Conservation (phyloP, 192 early-diverging fungal genomes). For the Rhizophlyctis rosea region DNA sequence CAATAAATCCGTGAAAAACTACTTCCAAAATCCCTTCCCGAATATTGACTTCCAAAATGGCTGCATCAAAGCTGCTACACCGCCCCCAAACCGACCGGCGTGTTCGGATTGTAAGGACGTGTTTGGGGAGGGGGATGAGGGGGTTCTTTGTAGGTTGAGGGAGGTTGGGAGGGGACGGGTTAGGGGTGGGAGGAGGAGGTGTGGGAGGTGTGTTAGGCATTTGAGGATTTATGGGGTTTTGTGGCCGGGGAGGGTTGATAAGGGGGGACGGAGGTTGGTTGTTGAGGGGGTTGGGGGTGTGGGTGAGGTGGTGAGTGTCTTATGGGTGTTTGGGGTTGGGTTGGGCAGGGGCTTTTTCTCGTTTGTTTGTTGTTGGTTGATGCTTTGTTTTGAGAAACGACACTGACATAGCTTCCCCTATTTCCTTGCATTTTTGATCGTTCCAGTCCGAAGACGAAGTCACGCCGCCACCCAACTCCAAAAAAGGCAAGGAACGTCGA, state of each 20-base stretch:
- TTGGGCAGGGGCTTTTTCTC: too few relatives aligned
- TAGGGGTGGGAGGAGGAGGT: conserved; percentile 14
- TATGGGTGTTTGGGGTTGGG: too few relatives aligned
- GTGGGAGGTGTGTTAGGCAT: conserved; percentile 39
- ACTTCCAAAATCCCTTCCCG: conserved; percentile 2
- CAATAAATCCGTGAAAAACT: conserved; percentile 7
- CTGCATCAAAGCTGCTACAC: not conserved
- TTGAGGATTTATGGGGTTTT: conserved; percentile 34
- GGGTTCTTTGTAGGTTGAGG: not conserved
- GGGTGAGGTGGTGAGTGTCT: too few relatives aligned
- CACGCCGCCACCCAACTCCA: too few relatives aligned
- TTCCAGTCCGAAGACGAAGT: too few relatives aligned
- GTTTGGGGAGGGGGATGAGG: conserved; percentile 6
- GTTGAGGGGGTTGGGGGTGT: too few relatives aligned
- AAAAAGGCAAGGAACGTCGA: conserved; percentile 20
- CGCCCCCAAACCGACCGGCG: not conserved
- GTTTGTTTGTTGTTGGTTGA: too few relatives aligned
- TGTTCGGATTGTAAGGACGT: conserved; percentile 17
- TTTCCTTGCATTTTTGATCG: too few relatives aligned
- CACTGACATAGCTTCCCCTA: too few relatives aligned
- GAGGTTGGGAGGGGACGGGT: not conserved
- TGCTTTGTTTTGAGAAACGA: too few relatives aligned
- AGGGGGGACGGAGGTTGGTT: too few relatives aligned
- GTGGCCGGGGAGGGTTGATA: conserved; percentile 41
- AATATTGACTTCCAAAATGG: conserved; percentile 13